Conservation (phyloP, 176 grass and related monocot genomes). For the Bromus sterilis region DNA sequence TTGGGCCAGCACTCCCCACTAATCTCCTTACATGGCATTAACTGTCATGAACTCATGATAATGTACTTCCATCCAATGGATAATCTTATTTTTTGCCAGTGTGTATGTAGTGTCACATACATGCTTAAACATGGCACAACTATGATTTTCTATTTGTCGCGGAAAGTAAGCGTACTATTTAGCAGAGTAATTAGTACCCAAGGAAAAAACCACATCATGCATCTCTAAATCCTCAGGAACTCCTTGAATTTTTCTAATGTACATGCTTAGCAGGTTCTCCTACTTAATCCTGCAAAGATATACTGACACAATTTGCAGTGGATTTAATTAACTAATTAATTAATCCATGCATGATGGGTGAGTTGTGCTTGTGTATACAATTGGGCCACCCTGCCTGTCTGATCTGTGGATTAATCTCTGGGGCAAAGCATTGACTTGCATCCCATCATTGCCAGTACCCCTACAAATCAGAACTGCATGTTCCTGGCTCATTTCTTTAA, state of each 20-base stretch:
- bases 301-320: constrained; percentile 46
- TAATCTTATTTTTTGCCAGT: constrained; percentile 22
- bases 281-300: constrained; percentile 31
- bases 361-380: constrained; percentile 44
- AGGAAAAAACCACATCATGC: background rate
- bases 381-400: constrained; percentile 7
- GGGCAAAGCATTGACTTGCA: constrained; percentile 41
- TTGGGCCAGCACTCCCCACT: background rate
- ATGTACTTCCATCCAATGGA: background rate
- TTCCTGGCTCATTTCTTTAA: constrained; percentile 20
- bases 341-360: constrained; percentile 11
- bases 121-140: background rate
- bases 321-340: constrained; percentile 8
- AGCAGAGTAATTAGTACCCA: background rate
- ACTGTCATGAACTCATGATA: constrained; percentile 10
- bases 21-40: background rate
- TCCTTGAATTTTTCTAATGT: background rate
- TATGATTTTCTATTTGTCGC: background rate
- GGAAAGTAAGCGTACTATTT: background rate
- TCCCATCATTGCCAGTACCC: constrained; percentile 44
- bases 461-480: constrained; percentile 19
- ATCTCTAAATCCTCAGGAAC: background rate
- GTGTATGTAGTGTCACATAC: background rate
- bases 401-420: constrained; percentile 23
- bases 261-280: constrained; percentile 4